phyloP scores from a whole-genome alignment of 768 basidiomycete species.

The Phaffia tasmanica region DNA sequence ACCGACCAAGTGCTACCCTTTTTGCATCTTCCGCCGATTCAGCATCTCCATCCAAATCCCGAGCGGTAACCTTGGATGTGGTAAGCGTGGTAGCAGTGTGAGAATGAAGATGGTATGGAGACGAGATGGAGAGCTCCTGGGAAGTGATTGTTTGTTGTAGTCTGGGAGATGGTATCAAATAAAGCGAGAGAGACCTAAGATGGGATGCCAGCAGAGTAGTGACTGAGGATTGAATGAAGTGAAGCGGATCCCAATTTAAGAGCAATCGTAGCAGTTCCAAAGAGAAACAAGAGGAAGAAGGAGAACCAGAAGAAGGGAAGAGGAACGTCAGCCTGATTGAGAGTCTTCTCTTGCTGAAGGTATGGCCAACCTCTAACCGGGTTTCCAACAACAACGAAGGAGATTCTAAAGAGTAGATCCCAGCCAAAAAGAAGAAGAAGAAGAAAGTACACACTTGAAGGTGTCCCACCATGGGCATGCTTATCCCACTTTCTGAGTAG shows the following conservation, averaged over 20 bases:
- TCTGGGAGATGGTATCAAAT: conserved; percentile 10
- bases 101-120: conserved; percentile 41
- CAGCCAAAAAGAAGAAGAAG: conserved; percentile 4
- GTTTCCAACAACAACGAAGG: not conserved
- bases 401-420: not conserved
- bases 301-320: not conserved
- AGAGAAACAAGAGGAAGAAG: not conserved
- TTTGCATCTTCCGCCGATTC: conserved; percentile 36
- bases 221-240: not conserved
- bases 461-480: conserved; percentile 52
- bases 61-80: conserved; percentile 32
- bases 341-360: not conserved
- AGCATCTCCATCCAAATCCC: conserved; percentile 49
- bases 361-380: not conserved
- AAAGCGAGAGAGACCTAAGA: conserved; percentile 13
- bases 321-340: not conserved
- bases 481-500: conserved; percentile 78
- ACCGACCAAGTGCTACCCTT: conserved; percentile 43
- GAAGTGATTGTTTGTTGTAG: conserved; percentile 13
- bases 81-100: conserved; percentile 28
- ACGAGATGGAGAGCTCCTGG: conserved; percentile 56
- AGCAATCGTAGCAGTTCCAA: too few relatives aligned
- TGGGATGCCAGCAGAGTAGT: conserved; percentile 10
- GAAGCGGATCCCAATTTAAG: not conserved
- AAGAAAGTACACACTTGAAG: conserved; percentile 35